Evolutionary conservation across 164 flowering plant species (phyloP).

Genomic region (Saururus chinensis): DNA sequence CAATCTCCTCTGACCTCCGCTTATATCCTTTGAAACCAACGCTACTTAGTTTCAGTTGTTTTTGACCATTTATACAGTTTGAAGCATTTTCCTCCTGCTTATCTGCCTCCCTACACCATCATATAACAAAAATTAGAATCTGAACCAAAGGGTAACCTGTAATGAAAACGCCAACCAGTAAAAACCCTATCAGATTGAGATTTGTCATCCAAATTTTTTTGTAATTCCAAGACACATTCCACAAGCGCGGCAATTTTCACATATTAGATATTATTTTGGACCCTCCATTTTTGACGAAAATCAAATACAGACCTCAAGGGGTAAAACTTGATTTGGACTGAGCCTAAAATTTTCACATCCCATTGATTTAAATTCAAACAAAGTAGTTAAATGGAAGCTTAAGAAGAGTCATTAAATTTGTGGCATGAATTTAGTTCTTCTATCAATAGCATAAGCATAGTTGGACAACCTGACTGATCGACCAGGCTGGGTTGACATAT

Average conservation of each 20-base stretch:
- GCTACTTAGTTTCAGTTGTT: conserved; percentile 53
- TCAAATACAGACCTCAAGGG: not conserved
- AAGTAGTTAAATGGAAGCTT: no score
- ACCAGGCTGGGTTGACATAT: not conserved
- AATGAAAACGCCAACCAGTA: not conserved
- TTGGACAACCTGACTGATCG: not conserved
- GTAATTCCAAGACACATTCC: not conserved
- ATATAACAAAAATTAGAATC: not conserved
- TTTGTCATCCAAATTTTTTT: not conserved
- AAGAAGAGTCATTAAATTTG: no score
- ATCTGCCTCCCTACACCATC: conserved; percentile 38
- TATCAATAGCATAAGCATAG: not conserved
- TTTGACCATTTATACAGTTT: conserved; percentile 27
- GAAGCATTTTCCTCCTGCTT: conserved; percentile 40
- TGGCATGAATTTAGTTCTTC: no score
- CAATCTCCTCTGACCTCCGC: conserved; percentile 17
- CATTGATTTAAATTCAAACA: not conserved
- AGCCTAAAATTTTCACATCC: not conserved
- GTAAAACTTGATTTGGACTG: no score
- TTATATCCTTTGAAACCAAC: conserved; percentile 55
- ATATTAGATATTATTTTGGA: no score
- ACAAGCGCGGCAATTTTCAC: not conserved
- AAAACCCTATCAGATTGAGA: not conserved
- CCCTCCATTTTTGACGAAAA: not conserved
- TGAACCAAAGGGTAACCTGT: not conserved